Evolutionary conservation across 2,329 filamentous ascomycete species (phyloP).

Genomic region (Ceratocystis variospora): DNA sequence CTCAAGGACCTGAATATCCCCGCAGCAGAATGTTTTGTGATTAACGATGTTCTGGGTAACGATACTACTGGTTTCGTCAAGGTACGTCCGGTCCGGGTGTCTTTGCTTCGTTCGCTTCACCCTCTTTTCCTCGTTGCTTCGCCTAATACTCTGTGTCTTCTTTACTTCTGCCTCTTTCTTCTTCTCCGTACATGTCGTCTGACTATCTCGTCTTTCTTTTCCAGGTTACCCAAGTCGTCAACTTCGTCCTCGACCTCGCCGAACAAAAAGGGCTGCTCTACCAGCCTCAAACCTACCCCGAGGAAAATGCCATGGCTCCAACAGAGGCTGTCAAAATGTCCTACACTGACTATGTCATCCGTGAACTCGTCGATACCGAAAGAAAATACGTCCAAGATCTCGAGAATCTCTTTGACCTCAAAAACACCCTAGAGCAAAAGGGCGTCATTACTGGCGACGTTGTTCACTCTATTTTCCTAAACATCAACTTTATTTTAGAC

Average conservation of each 20-base stretch:
- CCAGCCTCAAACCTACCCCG: conserved; percentile 43
- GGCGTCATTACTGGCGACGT: conserved; percentile 79
- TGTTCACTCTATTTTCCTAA: conserved; percentile 90
- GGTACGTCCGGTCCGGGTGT: conserved; percentile 35
- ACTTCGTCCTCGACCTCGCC: conserved; percentile 76
- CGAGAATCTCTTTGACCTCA: conserved; percentile 83
- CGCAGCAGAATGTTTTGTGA: conserved; percentile 74
- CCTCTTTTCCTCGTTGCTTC: neutral
- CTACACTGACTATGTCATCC: conserved; percentile 73
- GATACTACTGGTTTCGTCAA: conserved; percentile 97
- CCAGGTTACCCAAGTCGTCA: conserved; percentile 74
- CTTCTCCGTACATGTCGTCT: conserved; percentile 12
- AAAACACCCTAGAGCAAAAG: conserved; percentile 76
- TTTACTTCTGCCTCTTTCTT: neutral
- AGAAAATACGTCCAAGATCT: conserved; percentile 96
- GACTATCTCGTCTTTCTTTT: neutral
- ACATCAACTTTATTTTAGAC: conserved; percentile 86
- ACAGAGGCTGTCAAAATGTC: conserved; percentile 52
- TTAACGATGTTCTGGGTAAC: conserved; percentile 80
- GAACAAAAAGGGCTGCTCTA: conserved; percentile 62
- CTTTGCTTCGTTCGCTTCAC: neutral
- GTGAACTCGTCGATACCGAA: conserved; percentile 86
- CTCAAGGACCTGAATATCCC: conserved; percentile 68
- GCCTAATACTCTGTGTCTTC: neutral
- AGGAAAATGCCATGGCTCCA: conserved; percentile 33